Conservation (phyloP, 31 red algal species). For the Porphyra umbilicalis region DNA sequence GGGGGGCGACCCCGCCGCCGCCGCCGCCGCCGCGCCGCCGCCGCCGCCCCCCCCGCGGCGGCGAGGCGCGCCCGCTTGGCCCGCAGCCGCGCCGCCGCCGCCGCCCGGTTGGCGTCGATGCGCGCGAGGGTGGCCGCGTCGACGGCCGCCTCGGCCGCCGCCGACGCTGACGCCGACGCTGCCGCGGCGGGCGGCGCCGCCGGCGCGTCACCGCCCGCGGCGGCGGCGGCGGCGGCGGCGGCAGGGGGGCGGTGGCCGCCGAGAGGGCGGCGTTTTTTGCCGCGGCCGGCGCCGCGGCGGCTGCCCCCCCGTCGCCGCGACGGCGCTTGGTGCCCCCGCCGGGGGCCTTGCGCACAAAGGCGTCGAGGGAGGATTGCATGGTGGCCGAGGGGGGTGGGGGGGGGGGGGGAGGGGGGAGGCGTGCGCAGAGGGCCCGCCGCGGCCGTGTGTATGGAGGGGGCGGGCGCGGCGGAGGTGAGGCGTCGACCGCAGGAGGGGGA, state of each 20-base stretch:
- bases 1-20: no score
- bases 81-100: slow-evolving; percentile 39
- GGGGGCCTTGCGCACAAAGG: neutral
- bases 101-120: slow-evolving; percentile 55
- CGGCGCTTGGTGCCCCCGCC: neutral
- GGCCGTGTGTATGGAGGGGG: no score
- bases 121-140: slow-evolving; percentile 32
- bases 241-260: no score
- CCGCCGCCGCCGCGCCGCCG: no score
- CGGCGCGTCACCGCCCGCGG: neutral
- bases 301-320: neutral
- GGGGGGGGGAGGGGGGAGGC: no score
- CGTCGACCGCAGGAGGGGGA: no score
- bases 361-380: neutral
- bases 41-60: neutral
- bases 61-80: slow-evolving; percentile 3
- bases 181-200: slow-evolving; percentile 4
- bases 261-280: no score
- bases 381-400: no score
- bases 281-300: no score
- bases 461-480: no score
- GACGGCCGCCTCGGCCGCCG: slow-evolving; percentile 24
- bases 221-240: neutral
- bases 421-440: no score
- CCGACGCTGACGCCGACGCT: slow-evolving; percentile 15